These are phyloP conservation scores for Ascoidea tarda DNA, from an alignment of 805 yeast species.

Conservation along the genomic window DNA sequence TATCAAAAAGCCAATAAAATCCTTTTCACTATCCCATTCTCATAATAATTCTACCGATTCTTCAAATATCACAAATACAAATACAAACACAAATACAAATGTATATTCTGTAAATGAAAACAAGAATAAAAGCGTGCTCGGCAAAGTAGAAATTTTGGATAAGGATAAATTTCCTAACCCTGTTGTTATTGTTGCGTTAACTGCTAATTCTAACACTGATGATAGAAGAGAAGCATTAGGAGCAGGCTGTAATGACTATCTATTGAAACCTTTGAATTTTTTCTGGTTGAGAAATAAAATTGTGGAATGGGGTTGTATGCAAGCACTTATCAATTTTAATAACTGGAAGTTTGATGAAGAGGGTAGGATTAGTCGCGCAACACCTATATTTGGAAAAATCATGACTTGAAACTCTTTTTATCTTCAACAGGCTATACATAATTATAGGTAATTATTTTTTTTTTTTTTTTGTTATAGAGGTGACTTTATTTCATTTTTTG, in stretches of 20 bases:
- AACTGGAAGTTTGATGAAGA: conserved; percentile 52
- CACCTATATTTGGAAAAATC: neutral
- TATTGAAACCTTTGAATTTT: conserved; percentile 90
- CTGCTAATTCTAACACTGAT: conserved; percentile 77
- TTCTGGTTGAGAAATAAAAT: conserved; percentile 91
- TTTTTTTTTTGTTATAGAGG: no score
- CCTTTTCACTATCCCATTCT: no score
- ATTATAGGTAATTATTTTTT: no score
- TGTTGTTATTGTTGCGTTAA: conserved; percentile 93
- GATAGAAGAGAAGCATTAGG: conserved; percentile 86
- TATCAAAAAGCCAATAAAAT: no score
- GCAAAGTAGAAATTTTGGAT: conserved; percentile 29
- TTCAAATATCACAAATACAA: neutral
- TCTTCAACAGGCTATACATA: no score
- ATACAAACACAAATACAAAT: neutral
- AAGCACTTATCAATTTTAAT: conserved; percentile 88
- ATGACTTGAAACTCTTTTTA: no score
- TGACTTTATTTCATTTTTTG: no score
- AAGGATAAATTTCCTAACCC: conserved; percentile 67
- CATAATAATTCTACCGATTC: conserved; percentile 8
- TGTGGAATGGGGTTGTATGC: conserved; percentile 99
- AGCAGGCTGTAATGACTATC: conserved; percentile 94
- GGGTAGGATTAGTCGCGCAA: neutral
- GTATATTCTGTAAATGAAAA: conserved; percentile 12
- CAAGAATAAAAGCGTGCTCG: conserved; percentile 9